phyloP scores from a whole-genome alignment of 495 filamentous ascomycete species.

The Aspergillus homomorphus region DNA sequence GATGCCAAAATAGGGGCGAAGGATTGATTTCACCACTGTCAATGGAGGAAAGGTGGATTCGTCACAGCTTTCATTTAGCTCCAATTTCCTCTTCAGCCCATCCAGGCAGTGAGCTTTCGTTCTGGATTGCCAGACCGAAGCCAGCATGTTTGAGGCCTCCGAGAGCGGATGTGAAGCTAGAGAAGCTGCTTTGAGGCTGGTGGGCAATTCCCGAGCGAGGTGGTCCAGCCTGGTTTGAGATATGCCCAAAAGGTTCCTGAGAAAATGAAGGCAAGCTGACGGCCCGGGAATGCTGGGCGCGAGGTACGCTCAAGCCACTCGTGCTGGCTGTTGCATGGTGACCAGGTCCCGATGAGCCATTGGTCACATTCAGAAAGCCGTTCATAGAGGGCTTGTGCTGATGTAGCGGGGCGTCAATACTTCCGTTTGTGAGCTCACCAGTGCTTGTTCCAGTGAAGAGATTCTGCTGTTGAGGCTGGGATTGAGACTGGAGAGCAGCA shows the following conservation, averaged over 20 bases:
- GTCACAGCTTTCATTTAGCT: slow-evolving; percentile 45
- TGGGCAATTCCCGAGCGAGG: slow-evolving; percentile 46
- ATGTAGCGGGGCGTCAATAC: slow-evolving; percentile 46
- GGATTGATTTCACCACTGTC: not conserved
- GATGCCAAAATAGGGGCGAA: slow-evolving; percentile 25
- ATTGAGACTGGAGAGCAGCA: slow-evolving; percentile 60
- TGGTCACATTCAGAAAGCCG: slow-evolving; percentile 60
- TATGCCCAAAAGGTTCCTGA: slow-evolving; percentile 55
- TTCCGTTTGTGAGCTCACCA: slow-evolving; percentile 56
- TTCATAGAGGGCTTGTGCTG: slow-evolving; percentile 57
- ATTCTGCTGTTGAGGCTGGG: slow-evolving; percentile 54
- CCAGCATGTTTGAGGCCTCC: slow-evolving; percentile 56
- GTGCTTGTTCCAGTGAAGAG: slow-evolving; percentile 49
- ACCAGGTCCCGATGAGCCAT: slow-evolving; percentile 55
- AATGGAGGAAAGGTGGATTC: slow-evolving; percentile 18
- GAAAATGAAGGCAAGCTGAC: slow-evolving; percentile 78
- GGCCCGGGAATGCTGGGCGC: slow-evolving; percentile 76
- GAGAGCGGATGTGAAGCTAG: slow-evolving; percentile 54
- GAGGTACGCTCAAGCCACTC: slow-evolving; percentile 53
- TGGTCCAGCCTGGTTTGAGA: slow-evolving; percentile 39
- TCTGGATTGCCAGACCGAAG: slow-evolving; percentile 62
- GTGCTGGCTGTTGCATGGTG: slow-evolving; percentile 64
- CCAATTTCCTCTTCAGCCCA: slow-evolving; percentile 65
- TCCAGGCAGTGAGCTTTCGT: slow-evolving; percentile 60
- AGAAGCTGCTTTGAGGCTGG: slow-evolving; percentile 55